phyloP scores from a whole-genome alignment of 176 grass and related monocot species.

The Carex myosuroides region DNA sequence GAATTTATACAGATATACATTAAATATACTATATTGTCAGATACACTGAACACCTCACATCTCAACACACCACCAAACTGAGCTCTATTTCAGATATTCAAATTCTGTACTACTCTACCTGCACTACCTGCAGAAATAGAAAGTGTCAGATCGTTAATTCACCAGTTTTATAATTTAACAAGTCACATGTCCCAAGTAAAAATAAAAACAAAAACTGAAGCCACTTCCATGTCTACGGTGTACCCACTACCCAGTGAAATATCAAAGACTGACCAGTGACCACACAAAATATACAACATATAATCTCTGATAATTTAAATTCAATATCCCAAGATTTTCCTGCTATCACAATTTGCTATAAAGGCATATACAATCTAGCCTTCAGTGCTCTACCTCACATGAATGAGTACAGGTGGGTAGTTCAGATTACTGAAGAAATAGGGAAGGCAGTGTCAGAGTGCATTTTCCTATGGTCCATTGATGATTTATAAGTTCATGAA shows the following conservation, averaged over 20 bases:
- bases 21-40: conserved; percentile 2
- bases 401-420: background rate
- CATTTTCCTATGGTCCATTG: background rate
- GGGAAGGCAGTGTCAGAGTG: background rate
- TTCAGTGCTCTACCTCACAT: background rate
- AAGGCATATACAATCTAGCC: background rate
- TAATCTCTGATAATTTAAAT: background rate
- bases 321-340: background rate
- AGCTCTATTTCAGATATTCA: background rate
- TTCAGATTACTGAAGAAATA: background rate
- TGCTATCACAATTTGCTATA: background rate
- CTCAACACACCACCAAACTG: background rate
- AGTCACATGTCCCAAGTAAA: background rate
- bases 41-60: background rate
- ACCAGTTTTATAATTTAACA: background rate
- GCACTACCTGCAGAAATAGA: background rate
- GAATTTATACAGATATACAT: conserved; percentile 23
- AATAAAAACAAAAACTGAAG: background rate
- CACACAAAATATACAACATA: background rate
- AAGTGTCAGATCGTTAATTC: background rate
- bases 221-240: background rate
- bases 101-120: background rate
- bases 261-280: background rate
- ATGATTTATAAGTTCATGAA: background rate
- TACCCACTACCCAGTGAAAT: background rate